Percentiles rank a stretch among this genome's conserved stretches.
Conservation (phyloP, 169 alveolate species). For the Theileria annulata region DNA sequence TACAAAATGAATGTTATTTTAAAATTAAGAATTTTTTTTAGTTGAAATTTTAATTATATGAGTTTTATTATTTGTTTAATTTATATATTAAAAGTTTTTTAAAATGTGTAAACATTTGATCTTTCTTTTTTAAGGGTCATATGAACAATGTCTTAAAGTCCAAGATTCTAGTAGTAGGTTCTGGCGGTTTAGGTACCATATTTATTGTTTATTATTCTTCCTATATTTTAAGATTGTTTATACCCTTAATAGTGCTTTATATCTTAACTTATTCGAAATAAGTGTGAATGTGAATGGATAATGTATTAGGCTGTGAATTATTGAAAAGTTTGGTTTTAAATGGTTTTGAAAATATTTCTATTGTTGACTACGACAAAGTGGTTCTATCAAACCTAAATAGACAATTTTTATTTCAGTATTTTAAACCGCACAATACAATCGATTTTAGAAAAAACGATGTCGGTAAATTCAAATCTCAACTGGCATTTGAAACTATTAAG, state of each 20-base stretch:
- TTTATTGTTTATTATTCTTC: background rate
- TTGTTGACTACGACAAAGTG: conserved; percentile 68
- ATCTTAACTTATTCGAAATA: background rate
- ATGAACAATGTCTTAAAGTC: conserved; percentile 9
- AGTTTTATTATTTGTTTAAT: background rate
- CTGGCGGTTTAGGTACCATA: conserved; percentile 15
- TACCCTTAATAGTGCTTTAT: background rate
- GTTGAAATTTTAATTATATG: background rate
- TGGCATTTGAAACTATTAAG: conserved; percentile 23
- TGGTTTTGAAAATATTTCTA: conserved; percentile 40
- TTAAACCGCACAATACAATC: conserved; percentile 17
- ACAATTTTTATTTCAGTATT: conserved; percentile 61
- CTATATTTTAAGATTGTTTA: background rate
- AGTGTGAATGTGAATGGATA: background rate
- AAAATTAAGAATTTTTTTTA: too few relatives aligned
- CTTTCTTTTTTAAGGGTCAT: background rate
- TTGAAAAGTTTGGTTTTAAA: conserved; percentile 49
- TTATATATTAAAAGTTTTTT: background rate
- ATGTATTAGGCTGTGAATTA: conserved; percentile 63
- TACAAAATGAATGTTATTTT: background rate
- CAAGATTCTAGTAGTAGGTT: conserved; percentile 11
- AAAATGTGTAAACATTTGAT: background rate
- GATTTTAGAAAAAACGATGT: conserved; percentile 24
- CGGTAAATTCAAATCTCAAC: conserved; percentile 32
- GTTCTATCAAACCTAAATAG: conserved; percentile 67